Evolutionary conservation across 2,329 filamentous ascomycete genomes (phyloP), one percentile per base, ranked within the genome.

Genomic region (Lachnellula arida): DNA sequence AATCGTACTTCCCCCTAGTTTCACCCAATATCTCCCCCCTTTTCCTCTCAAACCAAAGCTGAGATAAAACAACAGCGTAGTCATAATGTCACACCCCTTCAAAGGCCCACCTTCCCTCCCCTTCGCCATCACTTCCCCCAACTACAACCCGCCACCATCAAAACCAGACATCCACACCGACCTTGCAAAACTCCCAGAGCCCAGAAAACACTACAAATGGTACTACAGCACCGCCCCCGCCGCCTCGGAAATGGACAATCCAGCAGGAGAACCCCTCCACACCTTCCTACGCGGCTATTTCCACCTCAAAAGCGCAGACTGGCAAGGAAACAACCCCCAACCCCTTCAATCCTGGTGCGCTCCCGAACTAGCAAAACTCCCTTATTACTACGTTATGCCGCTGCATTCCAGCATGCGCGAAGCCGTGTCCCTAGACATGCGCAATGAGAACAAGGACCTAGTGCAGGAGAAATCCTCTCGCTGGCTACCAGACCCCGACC

Each of bases 201-300:
- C 84, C 0, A 67, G 81, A 8, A 88, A 88, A 67, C 85, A 88
- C 67, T 89, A 88, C 74, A 86, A 86, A 68, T 85, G 79, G 79
- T 87, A 84, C 68, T 85, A 84, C 63, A 79, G 80, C 2, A 78
- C 76, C 2, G 49, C 74, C 0, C 57, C 66, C 1, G 81, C 81
- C 1, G 75, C 74, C 0, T 35, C 57, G 2, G 74, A 81, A 34
- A 81, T 79, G 78, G 66, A 71, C 22, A n/a, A n/a, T n/a, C n/a
- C n/a, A n/a, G n/a, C n/a, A n/a, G n/a, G n/a, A n/a, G n/a, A n/a
- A n/a, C n/a, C 81, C 2, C 72, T 88, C 12, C 74, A 78, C n/a
- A 68, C 69, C 1, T 88, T 87, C 58, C 72, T 88, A 1, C 77
- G 84, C 9, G 84, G 85, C 3, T 89, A 88, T 65, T 82, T 88